Percentiles rank a stretch among this genome's conserved stretches.
phyloP scores from a whole-genome alignment of 129 eudicot species.

The Flaveria trinervia region DNA sequence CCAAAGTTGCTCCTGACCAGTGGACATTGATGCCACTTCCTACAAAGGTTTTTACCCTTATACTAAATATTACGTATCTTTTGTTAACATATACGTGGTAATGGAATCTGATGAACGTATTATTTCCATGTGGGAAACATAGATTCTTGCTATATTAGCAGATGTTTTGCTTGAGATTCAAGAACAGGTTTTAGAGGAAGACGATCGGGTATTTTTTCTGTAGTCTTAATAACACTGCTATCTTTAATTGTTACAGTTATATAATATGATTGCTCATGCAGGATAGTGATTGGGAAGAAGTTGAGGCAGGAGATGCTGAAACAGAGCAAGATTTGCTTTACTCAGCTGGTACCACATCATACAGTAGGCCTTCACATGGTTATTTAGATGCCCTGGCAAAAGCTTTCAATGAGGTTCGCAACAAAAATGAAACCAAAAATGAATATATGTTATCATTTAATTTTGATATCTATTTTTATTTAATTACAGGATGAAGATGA shows the following conservation, averaged over 20 bases:
- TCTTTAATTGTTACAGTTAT: not conserved
- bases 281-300: conserved; percentile 99
- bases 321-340: conserved; percentile 45
- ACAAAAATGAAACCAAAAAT: not conserved
- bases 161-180: conserved; percentile 81
- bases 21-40: conserved; percentile 88
- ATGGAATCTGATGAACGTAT: conserved; percentile 19
- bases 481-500: conserved; percentile 65
- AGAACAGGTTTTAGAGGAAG: conserved; percentile 71
- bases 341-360: conserved; percentile 49
- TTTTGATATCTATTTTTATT: not conserved
- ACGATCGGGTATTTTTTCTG: conserved; percentile 53
- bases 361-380: conserved; percentile 60
- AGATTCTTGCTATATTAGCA: conserved; percentile 86
- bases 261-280: conserved; percentile 34
- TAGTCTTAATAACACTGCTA: not conserved
- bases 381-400: conserved; percentile 88
- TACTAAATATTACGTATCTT: conserved; percentile 11
- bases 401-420: conserved; percentile 63
- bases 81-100: not conserved
- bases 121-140: conserved; percentile 22
- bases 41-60: conserved; percentile 60
- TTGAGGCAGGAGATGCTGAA: conserved; percentile 59
- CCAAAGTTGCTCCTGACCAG: conserved; percentile 79
- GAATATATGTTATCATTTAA: not conserved